Percentiles rank a stretch among this genome's conserved stretches.
Evolutionary conservation across 2,329 filamentous ascomycete genomes (phyloP).

Genomic region (Verruconis gallopava): DNA sequence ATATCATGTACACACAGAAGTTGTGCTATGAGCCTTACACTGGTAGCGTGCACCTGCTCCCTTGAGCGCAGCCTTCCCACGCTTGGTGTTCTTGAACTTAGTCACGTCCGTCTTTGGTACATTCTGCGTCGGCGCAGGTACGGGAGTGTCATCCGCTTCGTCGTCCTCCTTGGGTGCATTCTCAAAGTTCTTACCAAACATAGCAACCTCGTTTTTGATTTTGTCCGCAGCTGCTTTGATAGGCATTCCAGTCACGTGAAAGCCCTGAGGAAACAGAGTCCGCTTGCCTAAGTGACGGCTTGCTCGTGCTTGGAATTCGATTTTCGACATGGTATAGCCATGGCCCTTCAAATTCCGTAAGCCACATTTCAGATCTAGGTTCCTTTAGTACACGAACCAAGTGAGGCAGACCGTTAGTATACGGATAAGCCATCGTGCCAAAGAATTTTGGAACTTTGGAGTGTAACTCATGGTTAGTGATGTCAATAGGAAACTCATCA

Average conservation of each 20-base stretch:
- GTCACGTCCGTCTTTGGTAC: conserved; percentile 66
- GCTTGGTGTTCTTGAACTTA: conserved; percentile 70
- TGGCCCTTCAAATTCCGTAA: too few relatives aligned
- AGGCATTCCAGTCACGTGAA: conserved; percentile 93
- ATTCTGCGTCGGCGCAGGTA: conserved; percentile 49
- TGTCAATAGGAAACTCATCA: conserved; percentile 61
- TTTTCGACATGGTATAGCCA: conserved; percentile 80
- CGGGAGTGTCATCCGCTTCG: conserved; percentile 35
- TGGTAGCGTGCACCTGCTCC: background rate
- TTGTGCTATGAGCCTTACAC: background rate
- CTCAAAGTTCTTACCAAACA: conserved; percentile 77
- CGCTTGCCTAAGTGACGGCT: conserved; percentile 84
- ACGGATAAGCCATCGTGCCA: conserved; percentile 30
- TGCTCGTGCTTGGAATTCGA: conserved; percentile 82
- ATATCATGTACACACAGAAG: too few relatives aligned
- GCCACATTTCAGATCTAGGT: too few relatives aligned
- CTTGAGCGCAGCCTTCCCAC: background rate
- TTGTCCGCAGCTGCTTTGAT: conserved; percentile 98
- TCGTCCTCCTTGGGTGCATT: conserved; percentile 37
- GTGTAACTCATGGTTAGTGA: conserved; percentile 59
- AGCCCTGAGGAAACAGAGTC: conserved; percentile 79
- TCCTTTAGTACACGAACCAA: too few relatives aligned
- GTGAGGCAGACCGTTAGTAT: conserved; percentile 46
- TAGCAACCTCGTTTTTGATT: conserved; percentile 73
- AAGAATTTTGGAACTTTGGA: conserved; percentile 84